A percentile compares a stretch with the other conserved stretches of the same genome.
Conservation (phyloP, 768 basidiomycete genomes). For the Omphalotus guepiniiformis region DNA sequence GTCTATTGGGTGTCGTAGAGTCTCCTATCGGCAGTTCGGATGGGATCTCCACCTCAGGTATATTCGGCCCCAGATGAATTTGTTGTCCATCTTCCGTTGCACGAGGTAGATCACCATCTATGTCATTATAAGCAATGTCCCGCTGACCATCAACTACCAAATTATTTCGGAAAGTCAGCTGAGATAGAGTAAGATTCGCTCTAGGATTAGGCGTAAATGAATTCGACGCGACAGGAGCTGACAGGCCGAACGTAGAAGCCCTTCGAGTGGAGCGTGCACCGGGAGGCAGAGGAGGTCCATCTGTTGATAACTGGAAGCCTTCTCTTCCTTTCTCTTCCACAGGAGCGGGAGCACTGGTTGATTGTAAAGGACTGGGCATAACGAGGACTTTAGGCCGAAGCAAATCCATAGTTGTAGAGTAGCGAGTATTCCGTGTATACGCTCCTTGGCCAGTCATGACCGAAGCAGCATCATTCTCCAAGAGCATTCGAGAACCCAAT, state of each 20-base stretch:
- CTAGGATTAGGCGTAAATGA: constrained; percentile 80
- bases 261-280: constrained; percentile 60
- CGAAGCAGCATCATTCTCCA: constrained; percentile 50
- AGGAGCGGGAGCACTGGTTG: constrained; percentile 28
- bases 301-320: constrained; percentile 60
- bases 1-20: constrained; percentile 39
- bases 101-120: constrained; percentile 58
- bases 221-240: constrained; percentile 47
- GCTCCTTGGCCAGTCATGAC: constrained; percentile 34
- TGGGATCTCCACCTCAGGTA: constrained; percentile 26
- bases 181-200: constrained; percentile 66
- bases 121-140: constrained; percentile 58
- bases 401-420: constrained; percentile 71
- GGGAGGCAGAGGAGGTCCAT: constrained; percentile 76
- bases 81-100: constrained; percentile 80
- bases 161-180: constrained; percentile 82
- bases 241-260: constrained; percentile 34
- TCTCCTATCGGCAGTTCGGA: constrained; percentile 31
- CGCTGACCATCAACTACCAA: constrained; percentile 65
- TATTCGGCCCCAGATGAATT: constrained; percentile 42
- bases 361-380: constrained; percentile 87
- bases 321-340: constrained; percentile 37
- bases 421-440: constrained; percentile 42
- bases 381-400: constrained; percentile 89
- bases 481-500: constrained; percentile 57